Evolutionary conservation across 257 asterid species (phyloP).

Genomic region (Gentiana dahurica): DNA sequence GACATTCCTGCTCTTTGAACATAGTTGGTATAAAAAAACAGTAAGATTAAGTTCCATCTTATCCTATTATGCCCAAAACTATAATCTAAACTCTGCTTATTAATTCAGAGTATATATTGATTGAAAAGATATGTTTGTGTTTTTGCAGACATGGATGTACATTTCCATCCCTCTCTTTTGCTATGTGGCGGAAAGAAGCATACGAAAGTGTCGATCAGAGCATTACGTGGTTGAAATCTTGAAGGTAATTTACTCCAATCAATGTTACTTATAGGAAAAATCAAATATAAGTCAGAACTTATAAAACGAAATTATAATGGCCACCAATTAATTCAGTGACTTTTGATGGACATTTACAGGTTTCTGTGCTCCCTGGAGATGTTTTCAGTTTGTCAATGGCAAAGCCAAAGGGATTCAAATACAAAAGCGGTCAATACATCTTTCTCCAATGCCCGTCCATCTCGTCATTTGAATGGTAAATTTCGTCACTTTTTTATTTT

Average conservation of each 20-base stretch:
- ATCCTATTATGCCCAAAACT: background rate
- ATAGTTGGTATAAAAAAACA: constrained; percentile 65
- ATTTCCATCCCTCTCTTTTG: constrained; percentile 60
- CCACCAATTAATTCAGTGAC: background rate
- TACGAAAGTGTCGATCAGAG: constrained; percentile 72
- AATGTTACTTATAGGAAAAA: background rate
- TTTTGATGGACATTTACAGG: constrained; percentile 37
- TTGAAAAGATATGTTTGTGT: background rate
- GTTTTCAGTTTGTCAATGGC: constrained; percentile 79
- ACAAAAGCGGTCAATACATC: constrained; percentile 83
- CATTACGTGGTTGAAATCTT: constrained; percentile 64
- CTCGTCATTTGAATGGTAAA: constrained; percentile 86
- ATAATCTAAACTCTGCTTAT: background rate
- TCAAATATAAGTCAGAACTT: background rate
- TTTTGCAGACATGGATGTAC: constrained; percentile 85
- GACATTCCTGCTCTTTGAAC: constrained; percentile 59
- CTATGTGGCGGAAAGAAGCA: constrained; percentile 69
- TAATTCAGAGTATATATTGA: constrained; percentile 5
- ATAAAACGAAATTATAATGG: too few species aligned
- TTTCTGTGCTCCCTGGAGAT: constrained; percentile 89
- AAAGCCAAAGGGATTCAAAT: constrained; percentile 79
- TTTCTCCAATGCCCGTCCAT: constrained; percentile 74
- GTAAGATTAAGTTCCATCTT: constrained; percentile 22
- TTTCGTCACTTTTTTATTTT: background rate
- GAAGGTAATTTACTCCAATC: constrained; percentile 45